These are phyloP conservation scores for Mucor plumbeus DNA, from an alignment of 371 early-diverging fungal genomes.

Conservation along the genomic window DNA sequence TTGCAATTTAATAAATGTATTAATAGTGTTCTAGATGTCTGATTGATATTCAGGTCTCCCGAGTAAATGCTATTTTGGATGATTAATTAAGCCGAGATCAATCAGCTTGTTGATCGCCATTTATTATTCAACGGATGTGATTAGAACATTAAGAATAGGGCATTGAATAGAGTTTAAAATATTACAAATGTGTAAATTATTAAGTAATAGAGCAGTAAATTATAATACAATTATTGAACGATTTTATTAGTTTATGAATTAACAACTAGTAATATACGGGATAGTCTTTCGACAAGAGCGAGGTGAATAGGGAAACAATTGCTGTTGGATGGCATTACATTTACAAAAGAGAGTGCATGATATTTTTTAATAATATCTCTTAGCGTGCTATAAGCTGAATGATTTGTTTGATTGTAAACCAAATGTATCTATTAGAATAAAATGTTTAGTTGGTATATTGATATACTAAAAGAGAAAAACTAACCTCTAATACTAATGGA, in stretches of 20 bases:
- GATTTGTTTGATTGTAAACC: slow-evolving; percentile 49
- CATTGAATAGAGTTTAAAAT: too few relatives aligned
- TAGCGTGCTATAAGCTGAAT: slow-evolving; percentile 49
- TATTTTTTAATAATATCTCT: slow-evolving; percentile 64
- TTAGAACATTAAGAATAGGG: too few relatives aligned
- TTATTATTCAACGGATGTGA: too few relatives aligned
- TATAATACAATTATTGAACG: neutral
- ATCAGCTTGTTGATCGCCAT: too few relatives aligned
- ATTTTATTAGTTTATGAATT: slow-evolving; percentile 12
- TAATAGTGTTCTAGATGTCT: too few relatives aligned
- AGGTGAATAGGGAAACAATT: slow-evolving; percentile 63
- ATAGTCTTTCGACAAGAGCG: slow-evolving; percentile 56
- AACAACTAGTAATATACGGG: slow-evolving; percentile 44
- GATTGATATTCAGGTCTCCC: too few relatives aligned
- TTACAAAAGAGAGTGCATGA: slow-evolving; percentile 61
- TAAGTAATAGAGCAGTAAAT: too few relatives aligned
- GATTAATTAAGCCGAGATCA: too few relatives aligned
- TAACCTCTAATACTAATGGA: slow-evolving; percentile 57
- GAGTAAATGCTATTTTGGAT: too few relatives aligned
- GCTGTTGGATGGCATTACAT: slow-evolving; percentile 52
- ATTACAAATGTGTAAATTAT: too few relatives aligned
- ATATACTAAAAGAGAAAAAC: neutral
- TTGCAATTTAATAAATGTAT: too few relatives aligned
- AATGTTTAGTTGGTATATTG: neutral
- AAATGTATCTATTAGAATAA: slow-evolving; percentile 38